phyloP scores from a whole-genome alignment of 805 yeast genomes.

The Candida tallmaniae region DNA sequence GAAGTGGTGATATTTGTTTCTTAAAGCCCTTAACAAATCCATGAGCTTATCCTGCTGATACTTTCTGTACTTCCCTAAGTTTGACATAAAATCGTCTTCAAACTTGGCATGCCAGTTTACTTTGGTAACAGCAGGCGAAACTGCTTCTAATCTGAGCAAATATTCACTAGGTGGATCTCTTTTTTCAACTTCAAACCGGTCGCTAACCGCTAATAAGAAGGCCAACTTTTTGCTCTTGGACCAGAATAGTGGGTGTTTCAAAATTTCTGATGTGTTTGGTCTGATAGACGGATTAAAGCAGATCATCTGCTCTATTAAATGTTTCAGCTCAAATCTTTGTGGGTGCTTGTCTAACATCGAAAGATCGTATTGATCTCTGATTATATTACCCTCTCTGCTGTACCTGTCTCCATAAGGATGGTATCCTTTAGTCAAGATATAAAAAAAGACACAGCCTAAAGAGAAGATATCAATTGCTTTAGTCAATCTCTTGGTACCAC shows the following conservation, averaged over 20 bases:
- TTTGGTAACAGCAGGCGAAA: constrained; percentile 45
- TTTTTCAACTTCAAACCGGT: constrained; percentile 80
- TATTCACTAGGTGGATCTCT: constrained; percentile 73
- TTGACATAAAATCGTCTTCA: constrained; percentile 69
- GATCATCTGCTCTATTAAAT: constrained; percentile 73
- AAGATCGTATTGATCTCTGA: constrained; percentile 56
- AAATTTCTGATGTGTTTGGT: constrained; percentile 63
- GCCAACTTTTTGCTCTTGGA: constrained; percentile 64
- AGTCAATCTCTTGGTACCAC: constrained; percentile 55
- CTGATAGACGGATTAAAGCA: constrained; percentile 58
- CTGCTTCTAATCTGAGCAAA: constrained; percentile 50
- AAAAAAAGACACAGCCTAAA: constrained; percentile 89
- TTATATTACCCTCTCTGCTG: constrained; percentile 82
- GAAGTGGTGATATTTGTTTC: constrained; percentile 93
- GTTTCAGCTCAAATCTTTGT: constrained; percentile 61
- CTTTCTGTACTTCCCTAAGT: constrained; percentile 86
- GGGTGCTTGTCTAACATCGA: constrained; percentile 38
- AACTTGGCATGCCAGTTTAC: constrained; percentile 77
- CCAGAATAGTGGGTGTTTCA: constrained; percentile 93
- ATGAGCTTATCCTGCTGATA: constrained; percentile 73
- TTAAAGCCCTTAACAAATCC: constrained; percentile 82
- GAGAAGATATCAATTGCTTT: constrained; percentile 92
- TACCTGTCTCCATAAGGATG: constrained; percentile 97
- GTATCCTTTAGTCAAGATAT: constrained; percentile 71
- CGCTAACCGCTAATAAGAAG: constrained; percentile 82